phyloP scores from a whole-genome alignment of 306 rosid species.

The Lagenaria siceraria region DNA sequence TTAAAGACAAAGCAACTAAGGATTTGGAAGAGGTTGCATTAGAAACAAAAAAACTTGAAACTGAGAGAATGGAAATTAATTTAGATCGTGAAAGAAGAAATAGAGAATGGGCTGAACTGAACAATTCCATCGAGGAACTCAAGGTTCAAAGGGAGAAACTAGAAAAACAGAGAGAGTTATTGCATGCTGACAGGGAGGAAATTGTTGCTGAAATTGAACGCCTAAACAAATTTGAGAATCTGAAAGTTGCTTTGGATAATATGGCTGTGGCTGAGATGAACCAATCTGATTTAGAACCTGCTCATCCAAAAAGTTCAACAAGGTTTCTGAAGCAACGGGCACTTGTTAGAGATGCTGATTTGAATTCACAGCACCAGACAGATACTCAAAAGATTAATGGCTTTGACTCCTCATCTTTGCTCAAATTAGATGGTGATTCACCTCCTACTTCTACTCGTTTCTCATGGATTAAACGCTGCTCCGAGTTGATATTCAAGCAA shows the following conservation, averaged over 20 bases:
- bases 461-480: slow-evolving; percentile 72
- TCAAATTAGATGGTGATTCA: slow-evolving; percentile 26
- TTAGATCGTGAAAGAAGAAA: slow-evolving; percentile 77
- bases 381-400: slow-evolving; percentile 22
- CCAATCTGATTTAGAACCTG: slow-evolving; percentile 38
- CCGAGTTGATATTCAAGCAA: slow-evolving; percentile 49
- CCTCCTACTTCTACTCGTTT: slow-evolving; percentile 41
- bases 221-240: slow-evolving; percentile 52
- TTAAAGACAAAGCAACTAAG: slow-evolving; percentile 54
- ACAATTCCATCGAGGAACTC: slow-evolving; percentile 71
- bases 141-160: slow-evolving; percentile 79
- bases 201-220: slow-evolving; percentile 62
- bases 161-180: slow-evolving; percentile 67
- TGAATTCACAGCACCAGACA: slow-evolving; percentile 19
- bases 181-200: slow-evolving; percentile 74
- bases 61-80: slow-evolving; percentile 68
- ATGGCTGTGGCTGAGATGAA: slow-evolving; percentile 34
- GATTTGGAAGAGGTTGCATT: slow-evolving; percentile 62
- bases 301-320: slow-evolving; percentile 30
- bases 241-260: slow-evolving; percentile 54
- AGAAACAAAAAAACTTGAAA: slow-evolving; percentile 70
- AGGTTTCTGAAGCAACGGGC: slow-evolving; percentile 28
- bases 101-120: slow-evolving; percentile 84
- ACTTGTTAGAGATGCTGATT: slow-evolving; percentile 12
- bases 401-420: slow-evolving; percentile 31